Base-by-base conservation (phyloP, 495 filamentous ascomycete species). In the Talaromyces thailandensis region DNA sequence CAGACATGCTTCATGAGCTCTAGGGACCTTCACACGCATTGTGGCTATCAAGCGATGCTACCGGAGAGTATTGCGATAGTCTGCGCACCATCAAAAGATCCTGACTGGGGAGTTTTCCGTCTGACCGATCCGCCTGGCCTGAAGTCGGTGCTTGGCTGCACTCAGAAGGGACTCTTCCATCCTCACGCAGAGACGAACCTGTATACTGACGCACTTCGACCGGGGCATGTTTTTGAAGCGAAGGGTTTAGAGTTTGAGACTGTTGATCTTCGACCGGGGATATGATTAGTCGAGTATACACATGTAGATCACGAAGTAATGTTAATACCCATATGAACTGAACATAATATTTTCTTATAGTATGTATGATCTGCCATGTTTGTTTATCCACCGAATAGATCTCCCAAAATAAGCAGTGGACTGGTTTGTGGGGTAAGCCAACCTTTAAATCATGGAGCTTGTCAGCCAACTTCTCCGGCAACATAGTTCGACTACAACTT, bases 1-100 rank as follows among this genome's bases (percentile, higher is more conserved):
- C 95, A 98, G 76, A 96, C 91, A 1, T 98, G 94, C 71, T 98
- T 98, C 71, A 94, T 98, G 91, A 96, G 91, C 74, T 92, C 88
- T 32, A 81, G 93, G 35, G 94, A 98, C 69, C 68, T 96, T 64
- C 94, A 98, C 66, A 98, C 95, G 0, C 94, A 97, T 67, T 82
- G 83, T 31, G 91, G 91, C 21, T 98, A 96, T 71, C 94, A 98
- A 72, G 83, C 91, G 26, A 95, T 94, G 91, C 81, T 98, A 70
- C 85, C 90, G 16, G 94, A 98, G 78, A 93, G 89, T 68, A 93
- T 98, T 68, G 94, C 95, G 7, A 95, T 98, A 65, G 94, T 98
- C 52, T 98, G 95, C 74, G 91, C 95, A 29, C 94, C 94, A 12
- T 88, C 82, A 51, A 88, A 88, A 63, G 77, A 80, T 14, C 91